Evolutionary conservation across 164 flowering plant genomes (phyloP).

Genomic region (Cinnamomum micranthum): DNA sequence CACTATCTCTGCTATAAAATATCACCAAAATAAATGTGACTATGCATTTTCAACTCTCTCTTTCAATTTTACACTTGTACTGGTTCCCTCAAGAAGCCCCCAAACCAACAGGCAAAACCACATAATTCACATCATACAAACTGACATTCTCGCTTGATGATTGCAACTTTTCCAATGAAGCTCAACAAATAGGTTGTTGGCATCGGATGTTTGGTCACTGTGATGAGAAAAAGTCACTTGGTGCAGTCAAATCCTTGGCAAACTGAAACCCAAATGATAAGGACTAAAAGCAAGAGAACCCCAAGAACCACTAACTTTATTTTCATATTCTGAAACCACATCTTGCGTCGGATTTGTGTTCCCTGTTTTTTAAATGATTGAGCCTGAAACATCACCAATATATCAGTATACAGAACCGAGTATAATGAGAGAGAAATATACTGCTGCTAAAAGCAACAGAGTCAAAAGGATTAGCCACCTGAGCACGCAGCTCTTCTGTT

Average conservation of each 20-base stretch:
- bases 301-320: conserved; percentile 82
- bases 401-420: too few species aligned
- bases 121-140: background rate
- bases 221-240: conserved; percentile 29
- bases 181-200: background rate
- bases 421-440: background rate
- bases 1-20: background rate
- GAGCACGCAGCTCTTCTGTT: conserved; percentile 60
- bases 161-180: background rate
- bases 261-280: conserved; percentile 75
- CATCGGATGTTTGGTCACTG: background rate
- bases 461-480: conserved; percentile 32
- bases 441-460: background rate
- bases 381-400: conserved; percentile 49
- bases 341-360: conserved; percentile 63
- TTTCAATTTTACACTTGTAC: background rate
- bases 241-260: conserved; percentile 86
- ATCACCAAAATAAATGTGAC: background rate
- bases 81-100: background rate
- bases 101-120: background rate
- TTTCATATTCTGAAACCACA: conserved; percentile 97
- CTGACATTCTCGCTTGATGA: background rate
- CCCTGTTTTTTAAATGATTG: conserved; percentile 64
- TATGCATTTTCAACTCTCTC: background rate
- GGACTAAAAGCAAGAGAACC: conserved; percentile 59